Conservation (phyloP, 306 rosid genomes). For the Cicer yamashitae region DNA sequence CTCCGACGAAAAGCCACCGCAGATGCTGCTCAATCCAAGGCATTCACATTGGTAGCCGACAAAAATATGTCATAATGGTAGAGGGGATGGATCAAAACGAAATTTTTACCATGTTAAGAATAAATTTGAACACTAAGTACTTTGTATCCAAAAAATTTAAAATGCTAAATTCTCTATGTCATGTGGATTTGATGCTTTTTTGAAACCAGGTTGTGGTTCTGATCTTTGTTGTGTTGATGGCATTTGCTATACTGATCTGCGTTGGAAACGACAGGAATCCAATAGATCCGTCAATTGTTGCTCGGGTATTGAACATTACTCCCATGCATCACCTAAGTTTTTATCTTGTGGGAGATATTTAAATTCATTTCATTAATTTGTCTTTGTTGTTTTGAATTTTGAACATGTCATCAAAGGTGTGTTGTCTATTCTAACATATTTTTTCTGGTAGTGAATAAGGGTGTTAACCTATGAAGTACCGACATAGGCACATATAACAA, state of each 20-base stretch:
- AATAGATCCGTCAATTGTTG: slow-evolving; percentile 61
- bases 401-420: not conserved
- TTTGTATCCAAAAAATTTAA: not conserved
- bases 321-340: not conserved
- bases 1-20: slow-evolving; percentile 45
- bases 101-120: not conserved
- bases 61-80: slow-evolving; percentile 70
- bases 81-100: slow-evolving; percentile 5
- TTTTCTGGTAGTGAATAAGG: slow-evolving; percentile 15
- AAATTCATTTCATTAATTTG: not conserved
- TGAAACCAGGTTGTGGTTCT: slow-evolving; percentile 62
- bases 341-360: slow-evolving; percentile 20
- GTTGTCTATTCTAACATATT: not conserved
- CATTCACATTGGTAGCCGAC: slow-evolving; percentile 65
- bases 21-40: slow-evolving; percentile 65
- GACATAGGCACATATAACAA: too few relatives aligned
- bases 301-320: slow-evolving; percentile 54
- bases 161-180: not conserved
- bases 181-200: slow-evolving; percentile 44
- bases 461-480: slow-evolving; percentile 1
- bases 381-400: slow-evolving; percentile 12
- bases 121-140: not conserved
- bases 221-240: slow-evolving; percentile 54
- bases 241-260: slow-evolving; percentile 60
- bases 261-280: slow-evolving; percentile 61